Evolutionary conservation across 805 yeast genomes (phyloP).

Genomic region (Yamadazyma laniorum): DNA sequence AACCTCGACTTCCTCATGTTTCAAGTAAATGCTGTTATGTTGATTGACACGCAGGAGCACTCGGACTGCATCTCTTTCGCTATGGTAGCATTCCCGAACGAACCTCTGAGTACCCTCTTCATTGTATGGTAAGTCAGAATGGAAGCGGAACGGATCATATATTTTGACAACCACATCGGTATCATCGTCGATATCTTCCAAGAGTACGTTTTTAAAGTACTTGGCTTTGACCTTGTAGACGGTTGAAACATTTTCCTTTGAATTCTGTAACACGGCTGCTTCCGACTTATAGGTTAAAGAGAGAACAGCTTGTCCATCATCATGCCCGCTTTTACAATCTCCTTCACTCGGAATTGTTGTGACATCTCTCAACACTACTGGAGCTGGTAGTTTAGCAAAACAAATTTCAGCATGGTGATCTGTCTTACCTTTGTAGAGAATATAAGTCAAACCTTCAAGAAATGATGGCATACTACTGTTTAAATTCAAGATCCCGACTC

Average conservation of each 20-base stretch:
- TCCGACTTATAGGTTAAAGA: neutral
- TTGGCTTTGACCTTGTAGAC: slow-evolving; percentile 4
- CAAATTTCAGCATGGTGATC: neutral
- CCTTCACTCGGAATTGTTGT: no score
- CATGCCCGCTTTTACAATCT: no score
- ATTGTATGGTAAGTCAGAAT: no score
- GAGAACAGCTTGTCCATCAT: no score
- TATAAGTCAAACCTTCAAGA: slow-evolving; percentile 3
- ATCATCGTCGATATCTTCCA: slow-evolving; percentile 1
- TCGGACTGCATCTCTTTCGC: slow-evolving; percentile 1
- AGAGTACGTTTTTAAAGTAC: neutral
- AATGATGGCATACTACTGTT: slow-evolving; percentile 2
- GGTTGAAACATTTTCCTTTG: neutral
- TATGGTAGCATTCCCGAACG: neutral
- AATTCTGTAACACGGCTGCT: neutral
- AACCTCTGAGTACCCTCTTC: neutral
- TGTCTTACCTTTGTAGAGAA: neutral
- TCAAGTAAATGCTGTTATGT: slow-evolving; percentile 2
- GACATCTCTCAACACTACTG: neutral
- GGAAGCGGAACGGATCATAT: slow-evolving; percentile 2
- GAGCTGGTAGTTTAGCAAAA: neutral
- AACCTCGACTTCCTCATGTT: neutral
- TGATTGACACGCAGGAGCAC: neutral
- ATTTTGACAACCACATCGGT: slow-evolving; percentile 2
- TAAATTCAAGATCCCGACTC: slow-evolving; percentile 1